A percentile compares a stretch with the other conserved stretches of the same genome.
phyloP scores from a whole-genome alignment of 441 rosid genomes.

The Populus hybrid region DNA sequence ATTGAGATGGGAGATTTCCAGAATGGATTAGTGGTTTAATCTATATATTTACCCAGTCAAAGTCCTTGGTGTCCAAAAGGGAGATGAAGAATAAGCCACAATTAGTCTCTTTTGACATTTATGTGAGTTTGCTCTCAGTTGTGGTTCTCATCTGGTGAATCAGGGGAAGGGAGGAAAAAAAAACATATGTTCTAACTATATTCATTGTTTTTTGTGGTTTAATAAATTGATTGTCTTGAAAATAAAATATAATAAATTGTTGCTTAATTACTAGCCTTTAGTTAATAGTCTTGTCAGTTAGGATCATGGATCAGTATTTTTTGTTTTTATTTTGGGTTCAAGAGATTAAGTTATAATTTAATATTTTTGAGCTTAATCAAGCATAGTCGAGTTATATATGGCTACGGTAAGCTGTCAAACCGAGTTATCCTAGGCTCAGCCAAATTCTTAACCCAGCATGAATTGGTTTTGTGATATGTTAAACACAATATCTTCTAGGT shows the following conservation, averaged over 20 bases:
- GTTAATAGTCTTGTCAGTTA: not conserved
- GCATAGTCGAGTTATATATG: too few species aligned
- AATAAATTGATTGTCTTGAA: not conserved
- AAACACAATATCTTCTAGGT: too few species aligned
- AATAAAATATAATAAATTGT: too few species aligned
- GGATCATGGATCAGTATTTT: too few species aligned
- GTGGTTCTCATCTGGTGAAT: not conserved
- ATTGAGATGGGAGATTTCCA: not conserved
- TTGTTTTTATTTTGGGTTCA: too few species aligned
- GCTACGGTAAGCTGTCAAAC: too few species aligned
- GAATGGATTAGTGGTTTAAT: not conserved
- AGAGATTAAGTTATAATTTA: too few species aligned
- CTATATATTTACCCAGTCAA: not conserved
- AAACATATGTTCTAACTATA: not conserved
- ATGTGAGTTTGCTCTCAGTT: not conserved
- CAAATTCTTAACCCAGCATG: too few species aligned
- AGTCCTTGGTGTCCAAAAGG: not conserved
- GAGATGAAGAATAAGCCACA: not conserved
- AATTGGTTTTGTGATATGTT: too few species aligned
- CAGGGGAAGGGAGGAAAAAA: not conserved
- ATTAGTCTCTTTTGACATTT: not conserved
- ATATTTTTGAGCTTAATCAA: too few species aligned
- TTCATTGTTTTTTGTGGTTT: too few species aligned
- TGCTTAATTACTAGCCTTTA: not conserved
- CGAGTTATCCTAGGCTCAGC: rapidly evolving